Conservation (phyloP, 139 green algal genomes). For the Spirogloea muscicola region DNA sequence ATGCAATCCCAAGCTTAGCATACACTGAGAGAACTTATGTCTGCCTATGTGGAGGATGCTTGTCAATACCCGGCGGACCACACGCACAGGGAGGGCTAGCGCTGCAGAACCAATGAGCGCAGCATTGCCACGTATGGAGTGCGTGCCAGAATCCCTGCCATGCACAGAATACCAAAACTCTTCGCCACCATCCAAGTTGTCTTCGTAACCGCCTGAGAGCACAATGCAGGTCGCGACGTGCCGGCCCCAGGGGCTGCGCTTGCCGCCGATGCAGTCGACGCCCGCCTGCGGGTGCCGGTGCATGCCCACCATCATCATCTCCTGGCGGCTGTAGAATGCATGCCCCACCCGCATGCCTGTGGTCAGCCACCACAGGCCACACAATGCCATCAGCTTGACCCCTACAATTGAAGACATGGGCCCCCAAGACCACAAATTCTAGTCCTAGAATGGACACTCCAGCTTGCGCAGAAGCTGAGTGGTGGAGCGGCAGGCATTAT, state of each 20-base stretch:
- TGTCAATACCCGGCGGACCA: constrained; percentile 16
- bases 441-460: too few relatives aligned
- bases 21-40: not conserved
- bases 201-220: constrained; percentile 43
- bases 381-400: too few relatives aligned
- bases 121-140: too few relatives aligned
- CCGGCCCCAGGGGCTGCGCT: not conserved
- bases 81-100: constrained; percentile 28
- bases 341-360: constrained; percentile 7
- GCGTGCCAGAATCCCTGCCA: too few relatives aligned
- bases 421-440: too few relatives aligned
- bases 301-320: constrained; percentile 46
- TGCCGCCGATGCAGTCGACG: constrained; percentile 9
- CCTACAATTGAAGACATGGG: too few relatives aligned
- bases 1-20: too few relatives aligned
- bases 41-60: not conserved
- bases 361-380: too few relatives aligned
- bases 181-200: constrained; percentile 43
- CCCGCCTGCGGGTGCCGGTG: constrained; percentile 28
- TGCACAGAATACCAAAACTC: constrained; percentile 45
- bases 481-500: too few relatives aligned
- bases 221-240: constrained; percentile 31
- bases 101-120: too few relatives aligned
- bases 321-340: constrained; percentile 40
- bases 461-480: too few relatives aligned